Percentiles rank a stretch among this genome's conserved stretches.
phyloP scores from a whole-genome alignment of 306 rosid genomes.

The Rubus idaeus region DNA sequence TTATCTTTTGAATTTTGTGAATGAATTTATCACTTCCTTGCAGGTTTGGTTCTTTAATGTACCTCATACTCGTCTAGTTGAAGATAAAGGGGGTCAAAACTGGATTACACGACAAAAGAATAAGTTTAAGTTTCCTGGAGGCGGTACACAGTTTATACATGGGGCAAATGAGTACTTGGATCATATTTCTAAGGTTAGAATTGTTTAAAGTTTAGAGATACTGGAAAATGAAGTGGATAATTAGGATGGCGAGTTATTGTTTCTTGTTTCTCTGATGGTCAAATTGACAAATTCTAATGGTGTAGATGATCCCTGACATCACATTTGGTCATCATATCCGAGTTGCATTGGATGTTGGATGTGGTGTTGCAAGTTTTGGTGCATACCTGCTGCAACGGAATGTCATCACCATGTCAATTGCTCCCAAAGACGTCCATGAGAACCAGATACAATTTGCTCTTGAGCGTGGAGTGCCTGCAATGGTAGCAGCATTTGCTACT shows the following conservation, averaged over 20 bases:
- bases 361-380: conserved; percentile 98
- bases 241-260: background rate
- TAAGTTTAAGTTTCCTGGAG: conserved; percentile 93
- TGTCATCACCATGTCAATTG: conserved; percentile 84
- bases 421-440: conserved; percentile 96
- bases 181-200: conserved; percentile 69
- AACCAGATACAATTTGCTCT: conserved; percentile 98
- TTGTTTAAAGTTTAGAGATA: conserved; percentile 12
- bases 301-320: conserved; percentile 77
- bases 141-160: conserved; percentile 95
- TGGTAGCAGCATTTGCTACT: conserved; percentile 89
- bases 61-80: conserved; percentile 91
- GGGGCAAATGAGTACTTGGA: conserved; percentile 92
- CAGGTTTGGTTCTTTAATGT: conserved; percentile 92
- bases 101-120: conserved; percentile 69
- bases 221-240: conserved; percentile 9
- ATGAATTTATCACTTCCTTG: background rate
- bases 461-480: conserved; percentile 98
- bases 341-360: conserved; percentile 86
- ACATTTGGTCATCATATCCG: conserved; percentile 79
- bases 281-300: conserved; percentile 22
- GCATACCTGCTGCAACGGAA: conserved; percentile 76
- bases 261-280: conserved; percentile 28
- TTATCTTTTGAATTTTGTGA: conserved; percentile 12
- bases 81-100: conserved; percentile 96